phyloP scores from a whole-genome alignment of 345 rosid genomes.

The Combretum micranthum region DNA sequence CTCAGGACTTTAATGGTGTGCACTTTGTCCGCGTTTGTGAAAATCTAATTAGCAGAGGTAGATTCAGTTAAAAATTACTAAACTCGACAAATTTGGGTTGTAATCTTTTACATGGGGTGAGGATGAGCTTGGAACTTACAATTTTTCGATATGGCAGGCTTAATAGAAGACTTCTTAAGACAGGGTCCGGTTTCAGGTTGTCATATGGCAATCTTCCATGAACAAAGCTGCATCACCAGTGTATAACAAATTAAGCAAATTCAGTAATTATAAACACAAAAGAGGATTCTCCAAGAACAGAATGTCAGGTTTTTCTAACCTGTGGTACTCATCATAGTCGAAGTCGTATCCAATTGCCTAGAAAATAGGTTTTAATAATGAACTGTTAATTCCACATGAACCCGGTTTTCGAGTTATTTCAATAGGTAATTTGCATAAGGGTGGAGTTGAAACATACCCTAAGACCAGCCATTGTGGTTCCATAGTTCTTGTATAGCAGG shows the following conservation, averaged over 20 bases:
- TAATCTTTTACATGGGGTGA: not conserved
- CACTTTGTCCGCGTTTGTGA: constrained; percentile 50
- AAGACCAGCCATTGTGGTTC: constrained; percentile 94
- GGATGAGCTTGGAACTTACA: constrained; percentile 27
- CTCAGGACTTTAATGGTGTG: constrained; percentile 44
- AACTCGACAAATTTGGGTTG: not conserved
- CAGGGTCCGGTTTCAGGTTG: constrained; percentile 74
- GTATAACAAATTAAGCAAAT: not conserved
- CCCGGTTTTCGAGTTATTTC: not conserved
- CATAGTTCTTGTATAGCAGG: constrained; percentile 62
- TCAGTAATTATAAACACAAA: not conserved
- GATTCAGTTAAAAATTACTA: not conserved
- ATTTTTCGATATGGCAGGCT: constrained; percentile 65
- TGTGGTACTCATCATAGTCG: constrained; percentile 71
- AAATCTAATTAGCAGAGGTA: constrained; percentile 22
- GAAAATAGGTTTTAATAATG: constrained; percentile 1
- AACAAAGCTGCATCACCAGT: constrained; percentile 33
- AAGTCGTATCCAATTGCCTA: constrained; percentile 86
- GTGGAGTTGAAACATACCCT: constrained; percentile 33
- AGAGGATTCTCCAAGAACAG: not conserved
- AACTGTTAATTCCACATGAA: not conserved
- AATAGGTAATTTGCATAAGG: not conserved
- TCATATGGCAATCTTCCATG: constrained; percentile 82
- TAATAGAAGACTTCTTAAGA: constrained; percentile 55
- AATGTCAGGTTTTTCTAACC: constrained; percentile 18